These are phyloP conservation scores for Teunomyces aglyptinius DNA, from an alignment of 805 yeast species.

Conservation along the genomic window DNA sequence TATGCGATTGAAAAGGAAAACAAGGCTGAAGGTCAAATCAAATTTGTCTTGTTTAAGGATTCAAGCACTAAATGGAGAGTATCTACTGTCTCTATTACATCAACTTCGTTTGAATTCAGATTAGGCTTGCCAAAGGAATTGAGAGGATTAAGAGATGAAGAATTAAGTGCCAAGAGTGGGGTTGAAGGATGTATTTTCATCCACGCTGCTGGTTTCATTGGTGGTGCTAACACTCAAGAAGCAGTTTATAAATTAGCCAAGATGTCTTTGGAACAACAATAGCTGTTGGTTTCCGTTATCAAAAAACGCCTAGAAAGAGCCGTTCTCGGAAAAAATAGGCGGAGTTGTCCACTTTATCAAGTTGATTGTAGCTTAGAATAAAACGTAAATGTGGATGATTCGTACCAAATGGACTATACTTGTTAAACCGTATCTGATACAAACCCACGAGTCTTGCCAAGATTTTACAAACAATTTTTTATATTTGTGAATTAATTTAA, in stretches of 20 bases:
- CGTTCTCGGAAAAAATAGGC: background rate
- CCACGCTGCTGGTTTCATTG: conserved; percentile 97
- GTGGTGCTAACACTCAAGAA: conserved; percentile 82
- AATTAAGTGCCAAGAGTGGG: conserved; percentile 69
- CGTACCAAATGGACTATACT: no score
- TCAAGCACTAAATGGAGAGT: conserved; percentile 76
- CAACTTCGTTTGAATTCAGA: conserved; percentile 80
- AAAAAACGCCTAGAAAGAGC: background rate
- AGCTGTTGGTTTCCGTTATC: background rate
- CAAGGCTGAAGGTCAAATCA: conserved; percentile 51
- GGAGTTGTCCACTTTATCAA: background rate
- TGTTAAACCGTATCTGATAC: background rate
- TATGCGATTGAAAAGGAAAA: conserved; percentile 66
- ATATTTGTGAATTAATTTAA: no score
- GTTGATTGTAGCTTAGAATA: no score
- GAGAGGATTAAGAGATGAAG: conserved; percentile 95
- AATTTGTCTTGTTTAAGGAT: conserved; percentile 81
- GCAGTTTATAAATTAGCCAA: conserved; percentile 75
- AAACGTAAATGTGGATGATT: no score
- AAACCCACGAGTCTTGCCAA: background rate
- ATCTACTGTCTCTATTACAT: conserved; percentile 83
- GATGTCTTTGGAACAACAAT: conserved; percentile 10
- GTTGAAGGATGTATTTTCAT: conserved; percentile 85
- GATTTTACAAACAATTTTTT: background rate
- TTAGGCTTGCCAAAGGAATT: conserved; percentile 84